Percentiles rank a stretch among this genome's conserved stretches.
Evolutionary conservation across 305 asterid species (phyloP).

Genomic region (Solanum aculeatissimum): DNA sequence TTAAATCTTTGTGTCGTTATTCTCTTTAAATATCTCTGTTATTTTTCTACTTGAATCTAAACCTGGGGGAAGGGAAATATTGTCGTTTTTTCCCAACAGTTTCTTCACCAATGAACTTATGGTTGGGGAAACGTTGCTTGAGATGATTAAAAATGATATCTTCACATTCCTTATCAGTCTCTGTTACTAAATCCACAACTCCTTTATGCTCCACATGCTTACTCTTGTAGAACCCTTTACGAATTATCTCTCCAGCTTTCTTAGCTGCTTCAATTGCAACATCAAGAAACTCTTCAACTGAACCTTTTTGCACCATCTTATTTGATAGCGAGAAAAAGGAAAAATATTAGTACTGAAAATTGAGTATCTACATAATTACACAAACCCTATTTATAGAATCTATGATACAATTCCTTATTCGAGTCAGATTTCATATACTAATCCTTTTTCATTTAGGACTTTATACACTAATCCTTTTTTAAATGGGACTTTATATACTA

Average conservation of each 20-base stretch:
- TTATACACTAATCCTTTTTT: background rate
- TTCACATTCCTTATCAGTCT: constrained; percentile 87
- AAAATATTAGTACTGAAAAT: background rate
- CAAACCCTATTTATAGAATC: background rate
- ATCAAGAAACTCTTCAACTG: constrained; percentile 57
- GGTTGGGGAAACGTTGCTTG: constrained; percentile 53
- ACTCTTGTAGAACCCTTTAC: constrained; percentile 51
- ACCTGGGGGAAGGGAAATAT: too few species aligned
- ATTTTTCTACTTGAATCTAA: too few species aligned
- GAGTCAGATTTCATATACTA: background rate
- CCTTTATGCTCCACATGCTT: constrained; percentile 91
- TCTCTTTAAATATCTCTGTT: too few species aligned
- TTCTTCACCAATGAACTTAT: constrained; percentile 96
- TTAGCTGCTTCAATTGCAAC: constrained; percentile 74
- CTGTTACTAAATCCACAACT: constrained; percentile 89
- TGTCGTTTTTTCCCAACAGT: too few species aligned
- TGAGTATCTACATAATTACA: background rate
- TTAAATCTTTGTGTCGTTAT: too few species aligned
- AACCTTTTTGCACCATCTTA: constrained; percentile 46
- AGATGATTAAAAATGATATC: constrained; percentile 61
- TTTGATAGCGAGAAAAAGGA: background rate
- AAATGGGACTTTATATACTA: background rate
- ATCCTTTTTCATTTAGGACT: background rate
- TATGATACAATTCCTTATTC: background rate
- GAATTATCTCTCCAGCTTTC: constrained; percentile 84